Evolutionary conservation across 805 yeast genomes (phyloP).

Genomic region (Komagataella ulmi): DNA sequence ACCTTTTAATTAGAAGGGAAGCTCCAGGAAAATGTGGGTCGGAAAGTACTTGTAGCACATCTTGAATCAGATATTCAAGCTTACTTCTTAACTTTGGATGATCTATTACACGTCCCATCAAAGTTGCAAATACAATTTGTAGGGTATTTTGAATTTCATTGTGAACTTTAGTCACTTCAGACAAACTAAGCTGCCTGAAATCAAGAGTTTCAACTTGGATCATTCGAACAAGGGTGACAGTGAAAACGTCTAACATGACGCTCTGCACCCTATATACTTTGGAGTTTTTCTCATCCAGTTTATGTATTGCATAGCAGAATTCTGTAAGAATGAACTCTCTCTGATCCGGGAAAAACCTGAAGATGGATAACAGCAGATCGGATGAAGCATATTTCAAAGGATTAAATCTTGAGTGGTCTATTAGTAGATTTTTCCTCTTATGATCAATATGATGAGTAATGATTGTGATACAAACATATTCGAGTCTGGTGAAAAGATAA

Average conservation of each 20-base stretch:
- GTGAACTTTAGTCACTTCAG: neutral
- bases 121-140: neutral
- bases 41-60: neutral
- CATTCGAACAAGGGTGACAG: slow-evolving; percentile 8
- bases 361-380: slow-evolving; percentile 22
- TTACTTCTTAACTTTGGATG: neutral
- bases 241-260: neutral
- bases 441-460: slow-evolving; percentile 24
- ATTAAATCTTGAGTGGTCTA: slow-evolving; percentile 12
- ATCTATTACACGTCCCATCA: neutral
- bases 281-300: slow-evolving; percentile 30
- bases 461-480: slow-evolving; percentile 30
- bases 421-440: slow-evolving; percentile 11
- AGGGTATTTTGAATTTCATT: neutral
- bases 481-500: slow-evolving; percentile 39
- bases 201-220: neutral
- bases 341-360: slow-evolving; percentile 32
- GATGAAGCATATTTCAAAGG: slow-evolving; percentile 16
- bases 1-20: neutral
- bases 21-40: neutral
- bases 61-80: neutral
- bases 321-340: slow-evolving; percentile 50
- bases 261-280: slow-evolving; percentile 29
- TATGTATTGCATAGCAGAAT: slow-evolving; percentile 34
- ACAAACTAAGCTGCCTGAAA: neutral